phyloP scores from a whole-genome alignment of 2,329 filamentous ascomycete genomes.

The Aspergillus fischeri region DNA sequence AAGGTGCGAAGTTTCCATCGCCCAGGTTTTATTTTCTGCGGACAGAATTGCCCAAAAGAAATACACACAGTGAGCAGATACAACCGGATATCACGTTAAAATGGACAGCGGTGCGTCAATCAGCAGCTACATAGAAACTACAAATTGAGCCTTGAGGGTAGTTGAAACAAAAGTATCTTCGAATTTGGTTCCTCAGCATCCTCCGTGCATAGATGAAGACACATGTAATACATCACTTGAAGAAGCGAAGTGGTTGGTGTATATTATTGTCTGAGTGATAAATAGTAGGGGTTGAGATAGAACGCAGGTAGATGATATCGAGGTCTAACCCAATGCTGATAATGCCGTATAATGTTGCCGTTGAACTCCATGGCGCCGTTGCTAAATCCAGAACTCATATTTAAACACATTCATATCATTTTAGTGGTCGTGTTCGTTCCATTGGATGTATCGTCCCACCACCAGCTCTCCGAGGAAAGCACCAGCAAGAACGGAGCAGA shows the following conservation, averaged over 20 bases:
- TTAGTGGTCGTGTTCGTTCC: constrained; percentile 29
- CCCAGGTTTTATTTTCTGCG: neutral
- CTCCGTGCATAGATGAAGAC: neutral
- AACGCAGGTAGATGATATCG: neutral
- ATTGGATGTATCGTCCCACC: constrained; percentile 64
- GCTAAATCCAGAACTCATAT: neutral
- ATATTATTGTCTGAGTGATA: neutral
- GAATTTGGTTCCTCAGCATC: neutral
- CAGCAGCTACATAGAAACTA: neutral
- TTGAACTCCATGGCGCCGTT: neutral
- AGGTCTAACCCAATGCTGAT: neutral
- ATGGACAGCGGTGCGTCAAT: no score
- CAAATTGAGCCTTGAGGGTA: no score
- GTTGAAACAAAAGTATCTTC: neutral
- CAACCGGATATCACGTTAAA: no score
- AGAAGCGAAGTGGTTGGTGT: neutral
- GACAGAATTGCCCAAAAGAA: neutral
- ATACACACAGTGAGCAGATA: neutral
- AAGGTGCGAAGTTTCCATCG: neutral
- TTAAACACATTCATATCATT: neutral
- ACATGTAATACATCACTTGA: neutral
- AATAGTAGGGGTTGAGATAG: neutral
- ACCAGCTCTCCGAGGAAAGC: constrained; percentile 82
- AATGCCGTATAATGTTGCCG: neutral
- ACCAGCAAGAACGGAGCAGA: constrained; percentile 71